Percentiles rank a stretch among this genome's conserved stretches.
Conservation (phyloP, 2,329 filamentous ascomycete genomes). For the Sporothrix curviconia region DNA sequence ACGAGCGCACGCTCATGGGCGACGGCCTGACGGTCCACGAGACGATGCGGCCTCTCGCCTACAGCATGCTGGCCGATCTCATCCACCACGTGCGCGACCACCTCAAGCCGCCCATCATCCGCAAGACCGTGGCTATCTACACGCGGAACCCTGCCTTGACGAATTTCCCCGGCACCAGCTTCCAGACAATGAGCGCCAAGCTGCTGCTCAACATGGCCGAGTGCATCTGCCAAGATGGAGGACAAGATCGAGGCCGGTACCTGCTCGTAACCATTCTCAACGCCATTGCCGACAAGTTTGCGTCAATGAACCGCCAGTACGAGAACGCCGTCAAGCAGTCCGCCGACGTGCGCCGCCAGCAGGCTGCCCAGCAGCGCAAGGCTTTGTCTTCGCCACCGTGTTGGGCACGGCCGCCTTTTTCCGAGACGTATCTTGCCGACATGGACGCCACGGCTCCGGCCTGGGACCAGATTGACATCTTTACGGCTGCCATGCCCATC, state of each 20-base stretch:
- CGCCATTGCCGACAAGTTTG: conserved; percentile 96
- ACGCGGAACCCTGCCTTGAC: conserved; percentile 91
- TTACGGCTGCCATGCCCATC: conserved; percentile 81
- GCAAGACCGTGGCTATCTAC: conserved; percentile 93
- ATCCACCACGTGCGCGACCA: conserved; percentile 94
- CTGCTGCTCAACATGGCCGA: conserved; percentile 96
- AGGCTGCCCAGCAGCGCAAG: conserved; percentile 49
- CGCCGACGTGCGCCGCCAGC: conserved; percentile 79
- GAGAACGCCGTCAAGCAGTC: conserved; percentile 91
- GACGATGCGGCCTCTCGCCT: conserved; percentile 89
- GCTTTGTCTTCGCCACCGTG: conserved; percentile 14
- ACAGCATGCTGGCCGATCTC: conserved; percentile 96
- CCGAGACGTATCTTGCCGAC: conserved; percentile 79
- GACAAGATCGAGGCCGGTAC: conserved; percentile 91
- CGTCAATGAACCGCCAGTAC: conserved; percentile 95
- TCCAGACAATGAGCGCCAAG: conserved; percentile 99
- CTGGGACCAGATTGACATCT: conserved; percentile 98
- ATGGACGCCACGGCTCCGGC: conserved; percentile 72
- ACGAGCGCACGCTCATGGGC: conserved; percentile 88
- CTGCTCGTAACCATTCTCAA: conserved; percentile 96
- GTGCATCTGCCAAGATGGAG: conserved; percentile 85
- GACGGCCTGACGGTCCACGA: conserved; percentile 96
- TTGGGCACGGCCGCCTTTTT: conserved; percentile 48
- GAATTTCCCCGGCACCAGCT: conserved; percentile 95
- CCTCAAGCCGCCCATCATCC: conserved; percentile 83